Percentiles rank a stretch among this genome's conserved stretches.
Evolutionary conservation across 768 basidiomycete species (phyloP).

Genomic region (Crepidotus variabilis): DNA sequence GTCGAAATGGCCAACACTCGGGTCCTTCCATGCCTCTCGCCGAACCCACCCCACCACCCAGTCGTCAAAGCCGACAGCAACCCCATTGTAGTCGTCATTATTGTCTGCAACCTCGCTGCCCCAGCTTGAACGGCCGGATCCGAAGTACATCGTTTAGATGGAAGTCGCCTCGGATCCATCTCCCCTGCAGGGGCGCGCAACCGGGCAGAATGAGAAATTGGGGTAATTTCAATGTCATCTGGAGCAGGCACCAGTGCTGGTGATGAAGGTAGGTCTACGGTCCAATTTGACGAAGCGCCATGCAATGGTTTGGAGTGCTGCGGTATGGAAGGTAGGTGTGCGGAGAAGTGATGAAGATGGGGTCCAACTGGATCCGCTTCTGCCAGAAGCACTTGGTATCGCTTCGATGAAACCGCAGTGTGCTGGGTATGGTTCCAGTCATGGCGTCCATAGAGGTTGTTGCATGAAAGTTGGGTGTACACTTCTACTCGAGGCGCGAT

Average conservation of each 20-base stretch:
- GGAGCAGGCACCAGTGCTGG: neutral
- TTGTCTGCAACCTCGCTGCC: conserved; percentile 68
- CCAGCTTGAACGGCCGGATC: conserved; percentile 64
- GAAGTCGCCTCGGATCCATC: conserved; percentile 19
- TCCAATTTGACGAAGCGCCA: neutral
- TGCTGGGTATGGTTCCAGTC: conserved; percentile 36
- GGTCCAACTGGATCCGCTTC: conserved; percentile 7
- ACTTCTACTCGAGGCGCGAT: conserved; percentile 78
- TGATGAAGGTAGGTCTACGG: neutral
- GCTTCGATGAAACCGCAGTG: neutral
- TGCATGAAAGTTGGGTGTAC: conserved; percentile 75
- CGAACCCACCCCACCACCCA: conserved; percentile 85
- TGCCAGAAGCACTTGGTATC: conserved; percentile 7
- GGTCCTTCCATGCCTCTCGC: conserved; percentile 77
- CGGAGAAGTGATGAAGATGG: neutral
- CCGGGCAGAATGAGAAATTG: neutral
- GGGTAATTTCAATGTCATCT: neutral
- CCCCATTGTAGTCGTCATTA: conserved; percentile 79
- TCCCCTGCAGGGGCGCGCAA: neutral
- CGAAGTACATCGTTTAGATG: conserved; percentile 31
- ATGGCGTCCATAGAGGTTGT: conserved; percentile 41
- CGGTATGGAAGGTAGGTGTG: neutral
- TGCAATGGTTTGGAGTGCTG: neutral
- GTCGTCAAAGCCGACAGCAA: conserved; percentile 79
- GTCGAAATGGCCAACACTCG: conserved; percentile 70